These are phyloP conservation scores for Acorus calamus DNA, from an alignment of 106 monocot genomes.

Conservation along the genomic window DNA sequence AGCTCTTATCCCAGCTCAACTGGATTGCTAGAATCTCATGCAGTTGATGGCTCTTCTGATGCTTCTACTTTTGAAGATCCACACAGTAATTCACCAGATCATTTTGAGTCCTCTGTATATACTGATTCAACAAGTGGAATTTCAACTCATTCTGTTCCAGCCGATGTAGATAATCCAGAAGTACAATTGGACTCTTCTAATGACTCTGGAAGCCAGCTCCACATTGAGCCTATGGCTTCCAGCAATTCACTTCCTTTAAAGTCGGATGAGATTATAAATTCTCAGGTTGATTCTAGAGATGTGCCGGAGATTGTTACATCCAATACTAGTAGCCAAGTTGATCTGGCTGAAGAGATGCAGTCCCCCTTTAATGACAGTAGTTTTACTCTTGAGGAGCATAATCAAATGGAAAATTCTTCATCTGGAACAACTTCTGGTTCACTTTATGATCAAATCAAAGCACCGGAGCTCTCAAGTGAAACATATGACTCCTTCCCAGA, in stretches of 20 bases:
- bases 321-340: slow-evolving; percentile 15
- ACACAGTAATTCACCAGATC: neutral
- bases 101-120: slow-evolving; percentile 8
- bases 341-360: slow-evolving; percentile 12
- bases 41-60: slow-evolving; percentile 9
- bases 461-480: slow-evolving; percentile 1
- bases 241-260: neutral
- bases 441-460: slow-evolving; percentile 19
- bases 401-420: slow-evolving; percentile 13
- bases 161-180: slow-evolving; percentile 12
- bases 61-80: slow-evolving; percentile 12
- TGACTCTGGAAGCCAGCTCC: slow-evolving; percentile 16
- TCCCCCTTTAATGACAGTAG: slow-evolving; percentile 6
- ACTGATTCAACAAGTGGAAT: slow-evolving; percentile 12
- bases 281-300: slow-evolving; percentile 7
- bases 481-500: slow-evolving; percentile 1
- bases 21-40: slow-evolving; percentile 14
- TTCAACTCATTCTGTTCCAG: neutral
- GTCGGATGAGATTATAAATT: slow-evolving; percentile 13
- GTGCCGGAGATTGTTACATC: slow-evolving; percentile 6
- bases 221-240: slow-evolving; percentile 19
- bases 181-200: slow-evolving; percentile 6
- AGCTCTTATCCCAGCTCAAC: slow-evolving; percentile 1
- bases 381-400: slow-evolving; percentile 2
- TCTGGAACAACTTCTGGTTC: slow-evolving; percentile 13